Evolutionary conservation across 2,329 filamentous ascomycete genomes (phyloP), one percentile per base, ranked within the genome.

Genomic region (Acrocalymma vagum): DNA sequence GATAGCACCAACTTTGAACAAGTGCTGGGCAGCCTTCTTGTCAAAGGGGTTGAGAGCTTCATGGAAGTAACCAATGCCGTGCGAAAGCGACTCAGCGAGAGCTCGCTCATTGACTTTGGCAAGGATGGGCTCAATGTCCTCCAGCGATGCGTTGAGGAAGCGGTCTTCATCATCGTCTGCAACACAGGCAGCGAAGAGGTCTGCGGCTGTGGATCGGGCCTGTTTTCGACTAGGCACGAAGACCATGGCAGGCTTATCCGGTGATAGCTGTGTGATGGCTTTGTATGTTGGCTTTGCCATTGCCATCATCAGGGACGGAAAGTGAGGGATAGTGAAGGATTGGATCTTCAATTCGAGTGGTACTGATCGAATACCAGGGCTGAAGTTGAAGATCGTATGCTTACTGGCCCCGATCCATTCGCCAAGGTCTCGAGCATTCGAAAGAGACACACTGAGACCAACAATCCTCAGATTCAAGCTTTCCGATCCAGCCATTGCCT

Each of bases 371-470:
- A 93, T 86, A 62, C 93, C 87, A 2, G 94, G 94, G 59, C 90
- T 96, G 76, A 99, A 99, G 74, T 99, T 99, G 79, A 93, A 99
- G 51, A 96, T 96, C 32, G 94, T 95, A 67, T 99, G 94, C 76
- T 96, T 97, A 70, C 86, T 95, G 6, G 93, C 94, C 54, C 95
- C 94, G 55, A 99, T 91, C 94, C 94, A 99, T 72, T 96, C 94
- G 35, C 93, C 93, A 59, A 99, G 83, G 61, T 99, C 94, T 44
- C 91, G 84, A 33, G 93, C 92, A 65, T 96, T 97, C 5, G 94
- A 86, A 15, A 99, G 79, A 16, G 94, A 95, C 18, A 96, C 94
- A 64, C 90, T 92, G 45, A 99, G 74, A 2, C 91, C 94, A 38
- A 99, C 75, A 30, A 97, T 93, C 35, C 94, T 86, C 75, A 97